Evolutionary conservation across 192 early-diverging fungal genomes (phyloP), one percentile per base, ranked within the genome.

Genomic region (Umbelopsis ramanniana): DNA sequence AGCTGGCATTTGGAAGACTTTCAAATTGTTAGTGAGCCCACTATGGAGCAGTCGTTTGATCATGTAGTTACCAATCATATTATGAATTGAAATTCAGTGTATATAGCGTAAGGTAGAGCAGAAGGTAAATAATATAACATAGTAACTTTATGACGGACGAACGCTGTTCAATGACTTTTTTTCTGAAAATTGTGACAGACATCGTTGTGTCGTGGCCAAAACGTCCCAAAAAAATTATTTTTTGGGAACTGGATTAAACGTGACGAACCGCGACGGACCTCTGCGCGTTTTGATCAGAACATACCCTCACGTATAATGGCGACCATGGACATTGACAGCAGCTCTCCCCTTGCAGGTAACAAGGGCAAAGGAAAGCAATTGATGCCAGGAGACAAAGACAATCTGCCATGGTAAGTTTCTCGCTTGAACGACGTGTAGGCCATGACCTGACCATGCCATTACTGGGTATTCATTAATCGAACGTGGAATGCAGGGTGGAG

Each of bases 401-500:
- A 63, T 45, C 47, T 80, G n/a, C 79, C 79, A 46, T 78, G 76
- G 72, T 74, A 74, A 57, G 22, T 70, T 23, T 26, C 43, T 35
- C 40, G 17, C 22, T 38, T 54, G 22, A 2, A 52, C 19, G 2
- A 2, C 54, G 17, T 46, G 46, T 15, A 46, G n/a, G 10, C 7
- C 48, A 50, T 66, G 45, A n/a, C 17, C 15, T 0, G 29, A 22
- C 29, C 19, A 3, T 69, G 24, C 15, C 29, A 22, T 3, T 23
- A 23, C 3, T 19, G 11, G 21, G 17, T 3, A 26, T 10, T 24
- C 46, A 14, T 22, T 29, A 23, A 38, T 24, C 35, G 29, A 7
- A 66, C 60, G 37, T 46, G n/a, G 11, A 40, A 57, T 68, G 11
- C 66, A 94, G 96, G 97, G 95, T 99, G 5, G 97, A 99, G 79